These are phyloP conservation scores for Pseudogymnoascus sp. DNA, from an alignment of 2,329 filamentous ascomycete genomes.

Conservation along the genomic window DNA sequence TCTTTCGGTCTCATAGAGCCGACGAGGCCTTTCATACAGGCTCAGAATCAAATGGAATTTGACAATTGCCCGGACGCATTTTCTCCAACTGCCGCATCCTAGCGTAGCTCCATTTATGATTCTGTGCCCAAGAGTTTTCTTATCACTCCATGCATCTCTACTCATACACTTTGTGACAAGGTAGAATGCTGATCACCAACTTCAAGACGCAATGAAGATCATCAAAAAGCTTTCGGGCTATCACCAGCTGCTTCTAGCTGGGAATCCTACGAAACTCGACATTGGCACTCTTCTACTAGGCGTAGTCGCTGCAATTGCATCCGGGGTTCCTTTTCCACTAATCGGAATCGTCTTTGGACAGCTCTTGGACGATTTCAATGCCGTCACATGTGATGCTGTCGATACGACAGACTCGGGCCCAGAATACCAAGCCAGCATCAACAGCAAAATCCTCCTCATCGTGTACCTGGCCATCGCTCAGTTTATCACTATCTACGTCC, in stretches of 20 bases:
- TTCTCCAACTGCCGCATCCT: neutral
- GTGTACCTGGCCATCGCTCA: conserved; percentile 59
- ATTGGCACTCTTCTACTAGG: conserved; percentile 33
- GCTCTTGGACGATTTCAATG: conserved; percentile 55
- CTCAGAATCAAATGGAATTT: conserved; percentile 11
- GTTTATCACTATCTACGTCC: conserved; percentile 58
- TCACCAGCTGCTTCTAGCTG: conserved; percentile 33
- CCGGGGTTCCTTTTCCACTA: conserved; percentile 55
- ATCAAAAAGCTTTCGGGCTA: conserved; percentile 31
- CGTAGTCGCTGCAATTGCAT: conserved; percentile 42
- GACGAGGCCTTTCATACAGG: neutral
- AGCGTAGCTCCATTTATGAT: neutral
- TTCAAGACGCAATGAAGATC: conserved; percentile 25
- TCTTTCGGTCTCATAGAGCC: neutral
- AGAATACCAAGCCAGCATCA: conserved; percentile 38
- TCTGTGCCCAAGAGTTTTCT: neutral
- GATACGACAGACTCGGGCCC: conserved; percentile 22
- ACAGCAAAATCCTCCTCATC: conserved; percentile 53
- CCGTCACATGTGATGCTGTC: conserved; percentile 43
- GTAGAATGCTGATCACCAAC: neutral
- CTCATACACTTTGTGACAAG: neutral
- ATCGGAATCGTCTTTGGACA: conserved; percentile 59
- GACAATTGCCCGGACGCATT: neutral
- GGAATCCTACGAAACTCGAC: conserved; percentile 32
- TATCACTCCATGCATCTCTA: neutral